A percentile compares a stretch with the other conserved stretches of the same genome.
Evolutionary conservation across 2,329 filamentous ascomycete genomes (phyloP).

Genomic region (Penicillium carneum): DNA sequence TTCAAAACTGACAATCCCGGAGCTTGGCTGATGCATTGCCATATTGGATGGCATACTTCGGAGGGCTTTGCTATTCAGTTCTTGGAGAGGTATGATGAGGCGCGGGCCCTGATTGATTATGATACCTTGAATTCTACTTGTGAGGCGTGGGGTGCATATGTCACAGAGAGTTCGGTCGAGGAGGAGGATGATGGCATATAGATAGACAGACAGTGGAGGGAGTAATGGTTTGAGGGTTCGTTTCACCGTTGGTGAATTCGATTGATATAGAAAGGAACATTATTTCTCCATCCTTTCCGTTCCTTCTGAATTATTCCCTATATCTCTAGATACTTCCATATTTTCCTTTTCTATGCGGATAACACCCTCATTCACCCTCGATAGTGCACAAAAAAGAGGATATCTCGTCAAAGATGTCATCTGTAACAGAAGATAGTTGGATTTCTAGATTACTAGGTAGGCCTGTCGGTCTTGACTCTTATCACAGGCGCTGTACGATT

Average conservation of each 20-base stretch:
- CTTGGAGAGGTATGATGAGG: background rate
- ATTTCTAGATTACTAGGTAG: slow-evolving; percentile 34
- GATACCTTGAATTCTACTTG: background rate
- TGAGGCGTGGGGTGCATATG: background rate
- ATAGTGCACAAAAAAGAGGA: background rate
- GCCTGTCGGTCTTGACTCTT: slow-evolving; percentile 27
- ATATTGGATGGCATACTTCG: no score
- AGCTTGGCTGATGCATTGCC: no score
- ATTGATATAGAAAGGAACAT: background rate
- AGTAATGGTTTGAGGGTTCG: background rate
- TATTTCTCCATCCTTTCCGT: no score
- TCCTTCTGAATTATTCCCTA: no score
- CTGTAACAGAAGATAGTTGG: slow-evolving; percentile 25
- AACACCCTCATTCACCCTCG: no score
- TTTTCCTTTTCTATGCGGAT: no score
- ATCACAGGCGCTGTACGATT: slow-evolving; percentile 30
- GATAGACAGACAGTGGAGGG: background rate
- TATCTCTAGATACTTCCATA: no score
- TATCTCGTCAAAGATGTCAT: slow-evolving; percentile 17
- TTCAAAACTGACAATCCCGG: no score
- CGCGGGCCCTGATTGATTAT: background rate
- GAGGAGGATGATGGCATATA: background rate
- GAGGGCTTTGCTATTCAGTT: background rate
- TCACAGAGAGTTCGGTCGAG: background rate
- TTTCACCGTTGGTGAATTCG: background rate